These are phyloP conservation scores for Lepraria neglecta DNA, from an alignment of 495 filamentous ascomycete species.

Conservation along the genomic window DNA sequence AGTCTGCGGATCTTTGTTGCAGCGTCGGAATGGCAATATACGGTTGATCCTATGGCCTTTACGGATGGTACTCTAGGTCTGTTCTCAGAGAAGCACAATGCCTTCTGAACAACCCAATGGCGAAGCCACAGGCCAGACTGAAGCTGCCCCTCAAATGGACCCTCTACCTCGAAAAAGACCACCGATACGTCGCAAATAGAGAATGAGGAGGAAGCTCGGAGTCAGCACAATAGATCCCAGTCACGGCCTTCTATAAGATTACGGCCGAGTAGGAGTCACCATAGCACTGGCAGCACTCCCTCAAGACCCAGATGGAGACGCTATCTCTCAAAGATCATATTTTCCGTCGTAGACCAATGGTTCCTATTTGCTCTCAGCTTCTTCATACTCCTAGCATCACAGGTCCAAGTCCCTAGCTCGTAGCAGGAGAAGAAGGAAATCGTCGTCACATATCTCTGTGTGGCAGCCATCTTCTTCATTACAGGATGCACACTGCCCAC, in stretches of 20 bases:
- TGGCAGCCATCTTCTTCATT: constrained; percentile 39
- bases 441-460: constrained; percentile 35
- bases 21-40: neutral
- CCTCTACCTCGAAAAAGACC: neutral
- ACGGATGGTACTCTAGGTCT: neutral
- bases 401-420: constrained; percentile 35
- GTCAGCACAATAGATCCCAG: neutral
- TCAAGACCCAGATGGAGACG: constrained; percentile 4
- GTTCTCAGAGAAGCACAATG: neutral
- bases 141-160: neutral
- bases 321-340: neutral
- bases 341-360: constrained; percentile 48
- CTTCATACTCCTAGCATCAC: constrained; percentile 36
- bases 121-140: neutral
- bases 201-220: neutral
- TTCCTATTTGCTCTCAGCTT: constrained; percentile 49
- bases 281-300: neutral
- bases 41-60: neutral
- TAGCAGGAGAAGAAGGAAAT: constrained; percentile 34
- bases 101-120: neutral
- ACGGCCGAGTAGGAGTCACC: neutral
- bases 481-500: constrained; percentile 40
- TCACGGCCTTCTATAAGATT: neutral
- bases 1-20: neutral
- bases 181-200: neutral